These are phyloP conservation scores for Asterochloris sp. DNA, from an alignment of 139 green algal species.

Conservation along the genomic window DNA sequence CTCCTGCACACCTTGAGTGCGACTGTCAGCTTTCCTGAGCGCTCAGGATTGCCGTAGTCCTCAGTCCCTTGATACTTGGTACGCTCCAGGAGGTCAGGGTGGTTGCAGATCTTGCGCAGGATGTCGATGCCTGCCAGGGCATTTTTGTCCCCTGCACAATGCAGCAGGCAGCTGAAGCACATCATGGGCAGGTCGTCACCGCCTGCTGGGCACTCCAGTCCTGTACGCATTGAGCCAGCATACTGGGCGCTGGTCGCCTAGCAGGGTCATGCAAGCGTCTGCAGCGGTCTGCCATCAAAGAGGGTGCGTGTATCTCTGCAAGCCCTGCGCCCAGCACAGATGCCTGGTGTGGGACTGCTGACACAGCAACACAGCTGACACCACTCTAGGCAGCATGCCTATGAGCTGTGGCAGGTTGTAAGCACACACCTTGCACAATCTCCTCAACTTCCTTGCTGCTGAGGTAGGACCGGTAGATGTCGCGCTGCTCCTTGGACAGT, in stretches of 20 bases:
- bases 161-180: neutral
- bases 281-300: too few species aligned
- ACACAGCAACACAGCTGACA: neutral
- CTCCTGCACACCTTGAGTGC: constrained; percentile 27
- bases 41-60: constrained; percentile 58
- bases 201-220: neutral
- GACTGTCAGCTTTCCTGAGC: constrained; percentile 86
- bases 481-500: constrained; percentile 78
- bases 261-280: too few species aligned
- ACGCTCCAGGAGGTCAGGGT: constrained; percentile 93
- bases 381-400: neutral
- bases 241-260: too few species aligned
- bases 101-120: constrained; percentile 98
- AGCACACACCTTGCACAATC: constrained; percentile 44
- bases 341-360: neutral
- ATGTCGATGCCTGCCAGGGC: constrained; percentile 93
- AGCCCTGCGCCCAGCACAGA: too few species aligned
- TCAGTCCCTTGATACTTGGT: constrained; percentile 37
- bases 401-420: constrained; percentile 18
- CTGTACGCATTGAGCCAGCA: neutral
- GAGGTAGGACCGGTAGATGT: constrained; percentile 87
- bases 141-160: constrained; percentile 47
- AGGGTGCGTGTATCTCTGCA: too few species aligned
- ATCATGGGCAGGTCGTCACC: too few species aligned
- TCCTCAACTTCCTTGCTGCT: constrained; percentile 58